These are phyloP conservation scores for Dicorynia guianensis DNA, from an alignment of 306 rosid species.

Conservation along the genomic window DNA sequence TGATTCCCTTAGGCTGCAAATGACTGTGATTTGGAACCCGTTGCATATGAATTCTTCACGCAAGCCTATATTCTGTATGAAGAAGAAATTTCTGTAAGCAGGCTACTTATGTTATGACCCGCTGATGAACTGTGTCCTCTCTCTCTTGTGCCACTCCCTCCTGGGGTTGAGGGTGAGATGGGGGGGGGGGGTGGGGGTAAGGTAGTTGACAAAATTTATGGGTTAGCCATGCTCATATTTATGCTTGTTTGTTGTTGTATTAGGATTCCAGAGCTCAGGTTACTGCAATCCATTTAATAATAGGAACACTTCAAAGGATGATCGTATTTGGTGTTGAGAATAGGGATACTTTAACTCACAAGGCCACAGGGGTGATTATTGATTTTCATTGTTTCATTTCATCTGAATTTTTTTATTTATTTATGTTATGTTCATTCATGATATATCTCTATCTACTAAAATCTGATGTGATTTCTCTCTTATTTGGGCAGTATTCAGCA, in stretches of 20 bases:
- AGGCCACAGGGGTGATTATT: constrained; percentile 95
- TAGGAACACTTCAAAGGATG: constrained; percentile 99
- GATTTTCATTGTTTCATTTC: constrained; percentile 6
- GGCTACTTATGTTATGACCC: constrained; percentile 7
- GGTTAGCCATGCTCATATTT: constrained; percentile 32
- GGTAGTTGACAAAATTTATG: constrained; percentile 13
- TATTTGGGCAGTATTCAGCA: constrained; percentile 77
- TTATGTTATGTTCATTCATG: neutral
- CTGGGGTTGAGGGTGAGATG: constrained; percentile 27
- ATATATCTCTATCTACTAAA: constrained; percentile 19
- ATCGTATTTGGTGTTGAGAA: constrained; percentile 96
- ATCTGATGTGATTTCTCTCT: constrained; percentile 28
- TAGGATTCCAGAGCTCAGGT: constrained; percentile 97
- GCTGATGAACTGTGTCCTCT: neutral
- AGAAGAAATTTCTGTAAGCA: constrained; percentile 97
- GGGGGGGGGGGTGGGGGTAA: constrained; percentile 3
- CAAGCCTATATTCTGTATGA: constrained; percentile 97
- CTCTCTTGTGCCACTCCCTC: neutral
- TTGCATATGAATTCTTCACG: constrained; percentile 96
- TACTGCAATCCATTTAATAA: constrained; percentile 91
- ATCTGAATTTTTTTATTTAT: neutral
- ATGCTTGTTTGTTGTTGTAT: constrained; percentile 40
- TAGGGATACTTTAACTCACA: constrained; percentile 99
- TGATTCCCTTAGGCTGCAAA: constrained; percentile 79
- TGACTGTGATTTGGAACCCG: constrained; percentile 93